These are phyloP conservation scores for Ascodesmis nigricans DNA, from an alignment of 495 filamentous ascomycete species.

Conservation along the genomic window DNA sequence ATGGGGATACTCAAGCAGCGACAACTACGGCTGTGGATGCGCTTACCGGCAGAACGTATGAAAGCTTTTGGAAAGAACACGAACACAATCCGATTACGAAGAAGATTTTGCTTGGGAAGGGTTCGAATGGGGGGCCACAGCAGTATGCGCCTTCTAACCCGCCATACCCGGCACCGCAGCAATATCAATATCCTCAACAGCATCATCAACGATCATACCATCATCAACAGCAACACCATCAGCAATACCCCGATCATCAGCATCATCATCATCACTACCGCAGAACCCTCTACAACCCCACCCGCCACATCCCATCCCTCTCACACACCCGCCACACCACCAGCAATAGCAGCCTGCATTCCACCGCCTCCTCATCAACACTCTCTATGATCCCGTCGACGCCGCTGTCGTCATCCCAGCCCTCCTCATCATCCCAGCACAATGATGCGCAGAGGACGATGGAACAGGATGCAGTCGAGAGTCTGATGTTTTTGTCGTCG, in stretches of 20 bases:
- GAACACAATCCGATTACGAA: conserved; percentile 18
- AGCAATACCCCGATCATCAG: no score
- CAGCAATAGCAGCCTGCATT: conserved; percentile 19
- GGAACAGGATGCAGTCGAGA: conserved; percentile 51
- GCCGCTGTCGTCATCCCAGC: conserved; percentile 14
- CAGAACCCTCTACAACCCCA: conserved; percentile 16
- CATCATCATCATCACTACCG: conserved; percentile 18
- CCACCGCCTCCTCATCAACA: no score
- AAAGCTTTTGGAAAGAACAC: conserved; percentile 26
- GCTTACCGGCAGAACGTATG: conserved; percentile 21
- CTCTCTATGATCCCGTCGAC: conserved; percentile 16
- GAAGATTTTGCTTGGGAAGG: conserved; percentile 18
- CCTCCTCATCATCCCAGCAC: no score
- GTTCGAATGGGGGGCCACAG: no score
- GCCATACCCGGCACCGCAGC: no score
- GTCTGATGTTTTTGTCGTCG: conserved; percentile 44
- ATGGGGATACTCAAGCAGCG: no score
- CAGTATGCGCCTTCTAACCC: no score
- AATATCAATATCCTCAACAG: no score
- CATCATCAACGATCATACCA: conserved; percentile 7
- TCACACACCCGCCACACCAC: conserved; percentile 17
- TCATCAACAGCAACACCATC: conserved; percentile 7
- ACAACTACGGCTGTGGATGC: no score
- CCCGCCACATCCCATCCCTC: conserved; percentile 13
- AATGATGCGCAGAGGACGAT: conserved; percentile 28